Evolutionary conservation across 768 basidiomycete genomes (phyloP), one percentile per base, ranked within the genome.

Genomic region (Rhizopogon vesiculosus): DNA sequence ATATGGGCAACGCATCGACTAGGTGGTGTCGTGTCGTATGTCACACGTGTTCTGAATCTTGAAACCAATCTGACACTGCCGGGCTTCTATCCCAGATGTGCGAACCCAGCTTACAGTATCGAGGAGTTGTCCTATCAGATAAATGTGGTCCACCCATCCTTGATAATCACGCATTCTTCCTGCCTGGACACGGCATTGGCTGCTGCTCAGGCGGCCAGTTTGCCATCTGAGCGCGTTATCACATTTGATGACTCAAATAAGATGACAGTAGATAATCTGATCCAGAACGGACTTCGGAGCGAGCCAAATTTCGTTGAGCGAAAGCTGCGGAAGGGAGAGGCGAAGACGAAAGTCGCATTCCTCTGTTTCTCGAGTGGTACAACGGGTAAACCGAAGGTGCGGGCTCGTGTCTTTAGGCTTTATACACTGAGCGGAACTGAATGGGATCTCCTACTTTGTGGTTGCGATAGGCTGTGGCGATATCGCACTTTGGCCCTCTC

Each of bases 301-400:
- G 68, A 42, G 58, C 72, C 59, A 61, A 65, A 60, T 54, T 86
- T 80, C 61, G 63, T 66, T 28, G 80, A 86, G 53, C 69, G 72
- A 18, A 70, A 62, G 31, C 72, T 89, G 42, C 60, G 63, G 25
- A 74, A 76, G 12, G 87, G 85, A 9, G 87, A 87, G 67, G 82
- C 76, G 25, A 83, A 76, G 63, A 79, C 73, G 12, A 78, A 81
- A 43, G 56, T 89, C 13, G 87, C 89, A 5, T 84, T 89, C 61
- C 70, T 89, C 53, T 81, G 78, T 51, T 87, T 90, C 60, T 89
- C 87, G 1, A 88, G 87, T 58, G 87, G 87, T 7, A 90, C 87
- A 22, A 90, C 88, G 15, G 87, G 87, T 66, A 72, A 68, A 63
- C 74, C 68, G 33, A 66, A 69, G 56, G 67, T 66, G 13, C 49